Evolutionary conservation across 768 basidiomycete genomes (phyloP).

Genomic region (Mycena rebaudengoi): DNA sequence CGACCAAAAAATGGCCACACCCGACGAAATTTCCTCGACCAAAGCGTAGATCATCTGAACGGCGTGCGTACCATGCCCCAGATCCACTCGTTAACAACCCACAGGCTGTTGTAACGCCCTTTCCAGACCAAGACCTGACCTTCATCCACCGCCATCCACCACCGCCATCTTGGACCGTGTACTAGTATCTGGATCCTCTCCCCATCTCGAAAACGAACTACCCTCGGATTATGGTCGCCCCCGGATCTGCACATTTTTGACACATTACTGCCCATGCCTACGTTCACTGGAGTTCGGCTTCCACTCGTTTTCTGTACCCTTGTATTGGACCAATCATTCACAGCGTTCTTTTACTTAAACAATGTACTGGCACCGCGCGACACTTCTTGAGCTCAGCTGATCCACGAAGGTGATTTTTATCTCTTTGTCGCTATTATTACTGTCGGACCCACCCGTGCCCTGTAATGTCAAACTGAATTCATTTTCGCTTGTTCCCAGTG

Average conservation of each 20-base stretch:
- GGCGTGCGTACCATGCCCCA: constrained; percentile 63
- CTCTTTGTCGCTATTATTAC: no score
- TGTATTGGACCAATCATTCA: neutral
- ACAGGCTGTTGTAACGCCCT: constrained; percentile 56
- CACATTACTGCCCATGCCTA: neutral
- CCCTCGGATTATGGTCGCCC: neutral
- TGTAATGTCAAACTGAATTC: no score
- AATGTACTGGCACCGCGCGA: no score
- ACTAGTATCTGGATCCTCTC: neutral
- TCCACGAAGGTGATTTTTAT: no score
- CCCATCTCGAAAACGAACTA: constrained; percentile 6
- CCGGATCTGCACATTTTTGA: constrained; percentile 2
- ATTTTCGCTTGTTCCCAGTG: no score
- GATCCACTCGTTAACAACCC: constrained; percentile 67
- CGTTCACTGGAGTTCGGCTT: neutral
- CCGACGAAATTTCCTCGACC: constrained; percentile 49
- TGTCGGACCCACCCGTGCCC: no score
- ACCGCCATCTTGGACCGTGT: constrained; percentile 22
- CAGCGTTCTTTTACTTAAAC: neutral
- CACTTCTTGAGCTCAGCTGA: no score
- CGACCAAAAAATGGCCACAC: constrained; percentile 19
- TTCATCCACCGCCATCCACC: constrained; percentile 91
- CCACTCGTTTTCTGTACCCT: neutral
- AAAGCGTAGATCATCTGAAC: constrained; percentile 58
- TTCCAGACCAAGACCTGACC: constrained; percentile 66